Evolutionary conservation across 306 rosid genomes (phyloP).

Genomic region (Dalbergia cultrata): DNA sequence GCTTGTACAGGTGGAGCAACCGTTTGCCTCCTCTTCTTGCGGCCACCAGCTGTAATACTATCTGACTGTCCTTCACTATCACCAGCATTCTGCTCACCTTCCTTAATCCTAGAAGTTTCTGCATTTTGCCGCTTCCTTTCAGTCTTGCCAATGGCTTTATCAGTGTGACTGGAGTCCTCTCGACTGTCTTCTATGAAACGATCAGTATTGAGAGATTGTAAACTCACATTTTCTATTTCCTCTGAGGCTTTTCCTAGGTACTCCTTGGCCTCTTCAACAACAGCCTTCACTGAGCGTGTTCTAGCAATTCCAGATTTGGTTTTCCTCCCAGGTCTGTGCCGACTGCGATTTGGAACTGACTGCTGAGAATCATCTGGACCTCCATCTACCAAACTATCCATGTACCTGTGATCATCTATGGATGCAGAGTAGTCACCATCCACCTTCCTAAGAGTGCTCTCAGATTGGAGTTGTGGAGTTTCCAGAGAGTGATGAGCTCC

Average conservation of each 20-base stretch:
- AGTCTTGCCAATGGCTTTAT: constrained; percentile 51
- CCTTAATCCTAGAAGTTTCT: constrained; percentile 60
- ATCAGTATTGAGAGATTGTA: constrained; percentile 51
- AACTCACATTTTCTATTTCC: constrained; percentile 53
- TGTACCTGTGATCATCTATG: constrained; percentile 61
- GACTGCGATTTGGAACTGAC: constrained; percentile 63
- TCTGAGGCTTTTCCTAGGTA: constrained; percentile 65
- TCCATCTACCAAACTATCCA: constrained; percentile 66
- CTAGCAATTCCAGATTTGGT: constrained; percentile 66
- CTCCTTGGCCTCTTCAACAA: constrained; percentile 77
- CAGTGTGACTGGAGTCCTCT: constrained; percentile 60
- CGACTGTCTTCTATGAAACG: constrained; percentile 53
- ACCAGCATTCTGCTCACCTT: constrained; percentile 65
- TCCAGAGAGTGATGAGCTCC: constrained; percentile 48
- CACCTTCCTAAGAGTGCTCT: constrained; percentile 47
- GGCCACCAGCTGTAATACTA: constrained; percentile 72
- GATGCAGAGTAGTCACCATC: constrained; percentile 56
- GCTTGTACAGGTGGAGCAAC: constrained; percentile 57
- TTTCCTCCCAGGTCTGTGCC: constrained; percentile 54
- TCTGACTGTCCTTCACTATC: constrained; percentile 83
- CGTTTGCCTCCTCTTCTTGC: constrained; percentile 71
- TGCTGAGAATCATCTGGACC: constrained; percentile 77
- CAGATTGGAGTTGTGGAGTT: constrained; percentile 48
- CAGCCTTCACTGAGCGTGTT: constrained; percentile 79
- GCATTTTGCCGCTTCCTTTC: constrained; percentile 68